phyloP scores from a whole-genome alignment of 2,329 filamentous ascomycete genomes.

The Periconia digitata region DNA sequence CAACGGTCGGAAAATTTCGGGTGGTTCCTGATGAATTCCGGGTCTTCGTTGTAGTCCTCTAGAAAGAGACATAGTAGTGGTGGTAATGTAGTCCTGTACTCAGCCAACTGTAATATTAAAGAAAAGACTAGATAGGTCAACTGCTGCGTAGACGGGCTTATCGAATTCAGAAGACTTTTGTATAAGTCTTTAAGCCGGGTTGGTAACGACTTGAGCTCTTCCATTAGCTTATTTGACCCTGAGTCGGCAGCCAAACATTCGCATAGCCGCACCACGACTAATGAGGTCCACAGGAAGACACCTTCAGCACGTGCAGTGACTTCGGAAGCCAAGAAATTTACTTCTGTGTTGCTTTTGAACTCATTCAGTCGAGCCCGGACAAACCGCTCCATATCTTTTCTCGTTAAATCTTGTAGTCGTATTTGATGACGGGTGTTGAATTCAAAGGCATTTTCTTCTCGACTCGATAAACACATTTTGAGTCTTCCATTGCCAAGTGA shows the following conservation, averaged over 20 bases:
- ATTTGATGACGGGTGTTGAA: slow-evolving; percentile 2
- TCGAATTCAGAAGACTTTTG: too few species aligned
- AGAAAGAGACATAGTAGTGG: neutral
- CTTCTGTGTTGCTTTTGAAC: neutral
- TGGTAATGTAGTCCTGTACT: neutral
- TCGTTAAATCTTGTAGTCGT: slow-evolving; percentile 8
- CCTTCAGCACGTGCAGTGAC: slow-evolving; percentile 7
- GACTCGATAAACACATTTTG: slow-evolving; percentile 15
- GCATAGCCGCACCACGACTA: slow-evolving; percentile 7
- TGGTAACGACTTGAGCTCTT: neutral
- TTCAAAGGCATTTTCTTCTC: slow-evolving; percentile 11
- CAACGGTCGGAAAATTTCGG: neutral
- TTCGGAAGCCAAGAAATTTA: neutral
- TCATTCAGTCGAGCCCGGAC: neutral
- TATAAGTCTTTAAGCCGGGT: neutral
- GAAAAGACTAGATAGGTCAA: too few species aligned
- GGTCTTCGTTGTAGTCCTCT: slow-evolving; percentile 1
- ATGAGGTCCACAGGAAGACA: slow-evolving; percentile 11
- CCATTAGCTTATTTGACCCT: slow-evolving; percentile 1
- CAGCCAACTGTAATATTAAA: too few species aligned
- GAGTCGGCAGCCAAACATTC: slow-evolving; percentile 1
- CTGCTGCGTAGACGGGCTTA: too few species aligned
- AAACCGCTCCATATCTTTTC: slow-evolving; percentile 5
- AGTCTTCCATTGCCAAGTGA: neutral
- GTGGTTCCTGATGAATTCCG: neutral